Evolutionary conservation across 2,329 filamentous ascomycete genomes (phyloP), one percentile per base, ranked within the genome.

Genomic region (Eutypa lata): DNA sequence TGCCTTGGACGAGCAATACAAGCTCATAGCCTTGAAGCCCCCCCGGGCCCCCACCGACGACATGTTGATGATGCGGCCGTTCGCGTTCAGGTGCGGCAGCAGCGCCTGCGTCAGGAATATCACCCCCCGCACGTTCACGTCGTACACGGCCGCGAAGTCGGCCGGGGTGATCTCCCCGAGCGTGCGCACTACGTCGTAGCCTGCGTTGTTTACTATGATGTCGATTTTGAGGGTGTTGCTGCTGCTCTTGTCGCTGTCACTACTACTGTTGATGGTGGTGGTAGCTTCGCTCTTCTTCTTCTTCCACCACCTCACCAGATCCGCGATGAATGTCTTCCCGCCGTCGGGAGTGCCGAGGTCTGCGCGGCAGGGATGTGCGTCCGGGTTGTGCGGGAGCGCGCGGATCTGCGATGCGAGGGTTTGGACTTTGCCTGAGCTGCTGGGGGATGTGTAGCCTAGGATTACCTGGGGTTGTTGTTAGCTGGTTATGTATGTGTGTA

Each of bases 391-490:
- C 4, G 63, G 61, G 8, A 88, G 69, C 0, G 80, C 76, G 57
- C 80, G 73, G 59, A 87, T 84, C 58, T 83, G 85, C 48, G 74
- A 75, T 56, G 81, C 74, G 22, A 87, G 68, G 61, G 86, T 81
- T 55, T 81, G 76, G 10, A 85, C 68, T 57, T 81, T 86, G 3
- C 80, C 68, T 0, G 81, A 80, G n/a, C 84, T 84, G 10, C 83
- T 71, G 22, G 85, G 77, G 1, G 85, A 84, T 55, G 87, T 78
- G 62, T 87, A 88, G 1, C 83, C 83, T 21, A 88, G 67, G n/a
- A 2, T 45, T 10, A 11, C 14, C 33, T 22, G 31, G 14, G 33
- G n/a, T 31, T 6, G 26, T 10, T 31, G 26, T 5, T 31, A 6
- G 10, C 26, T 31, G 26, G 26, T 31, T 10, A 31, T 10, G 26